phyloP scores from a whole-genome alignment of 805 yeast species.

The Metschnikowia lachancei region DNA sequence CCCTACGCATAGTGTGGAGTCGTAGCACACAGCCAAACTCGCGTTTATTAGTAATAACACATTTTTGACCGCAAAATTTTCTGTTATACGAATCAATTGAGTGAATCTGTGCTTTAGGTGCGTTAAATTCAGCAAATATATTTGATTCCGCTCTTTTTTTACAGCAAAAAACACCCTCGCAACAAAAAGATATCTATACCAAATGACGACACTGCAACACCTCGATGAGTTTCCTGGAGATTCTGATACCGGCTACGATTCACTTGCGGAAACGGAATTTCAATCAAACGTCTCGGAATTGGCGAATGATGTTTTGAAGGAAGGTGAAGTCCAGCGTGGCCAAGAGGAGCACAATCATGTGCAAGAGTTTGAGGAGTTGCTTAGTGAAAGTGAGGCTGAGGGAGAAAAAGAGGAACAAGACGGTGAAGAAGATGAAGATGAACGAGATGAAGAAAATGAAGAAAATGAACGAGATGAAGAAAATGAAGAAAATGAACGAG shows the following conservation, averaged over 20 bases:
- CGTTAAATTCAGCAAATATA: too few relatives aligned
- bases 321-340: not conserved
- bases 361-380: constrained; percentile 1
- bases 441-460: not conserved
- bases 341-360: too few relatives aligned
- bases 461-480: not conserved
- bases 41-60: too few relatives aligned
- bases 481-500: not conserved
- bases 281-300: not conserved
- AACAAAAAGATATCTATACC: not conserved
- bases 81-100: too few relatives aligned
- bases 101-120: too few relatives aligned
- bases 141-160: too few relatives aligned
- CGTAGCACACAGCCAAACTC: too few relatives aligned
- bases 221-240: constrained; percentile 8
- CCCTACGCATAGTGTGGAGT: too few relatives aligned
- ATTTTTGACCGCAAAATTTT: too few relatives aligned
- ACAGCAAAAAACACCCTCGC: too few relatives aligned
- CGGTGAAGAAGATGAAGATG: not conserved
- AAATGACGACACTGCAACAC: not conserved
- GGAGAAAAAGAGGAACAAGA: not conserved
- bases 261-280: not conserved
- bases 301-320: not conserved
- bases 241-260: not conserved
- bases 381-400: constrained; percentile 1